phyloP scores from a whole-genome alignment of 1,139 yeast genomes.

The Candida frijolesensis region DNA sequence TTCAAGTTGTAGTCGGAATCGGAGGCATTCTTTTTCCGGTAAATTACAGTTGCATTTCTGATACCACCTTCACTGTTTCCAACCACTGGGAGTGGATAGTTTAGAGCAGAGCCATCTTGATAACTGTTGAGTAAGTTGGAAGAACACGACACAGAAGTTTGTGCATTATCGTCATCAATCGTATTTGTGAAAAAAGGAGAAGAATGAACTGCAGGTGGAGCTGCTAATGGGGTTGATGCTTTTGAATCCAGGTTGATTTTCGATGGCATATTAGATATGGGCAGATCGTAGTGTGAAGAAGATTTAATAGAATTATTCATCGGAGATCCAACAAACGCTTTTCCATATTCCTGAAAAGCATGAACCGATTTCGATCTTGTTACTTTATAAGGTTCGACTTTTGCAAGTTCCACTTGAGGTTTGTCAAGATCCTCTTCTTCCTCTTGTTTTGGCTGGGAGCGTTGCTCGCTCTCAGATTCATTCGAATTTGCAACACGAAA shows the following conservation, averaged over 20 bases:
- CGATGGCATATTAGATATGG: conserved; percentile 2
- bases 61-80: conserved; percentile 5
- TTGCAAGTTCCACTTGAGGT: conserved; percentile 7
- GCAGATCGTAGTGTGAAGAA: not conserved
- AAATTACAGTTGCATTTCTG: conserved; percentile 19
- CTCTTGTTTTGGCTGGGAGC: not conserved
- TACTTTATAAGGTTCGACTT: conserved; percentile 13
- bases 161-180: conserved; percentile 16
- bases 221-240: not conserved
- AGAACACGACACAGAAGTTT: conserved; percentile 11
- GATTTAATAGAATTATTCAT: not conserved
- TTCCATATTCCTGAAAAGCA: conserved; percentile 15
- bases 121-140: conserved; percentile 6
- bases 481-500: conserved; percentile 7
- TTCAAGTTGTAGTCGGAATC: conserved; percentile 15
- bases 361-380: conserved; percentile 16
- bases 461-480: not conserved
- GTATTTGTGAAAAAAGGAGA: conserved; percentile 10
- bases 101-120: not conserved
- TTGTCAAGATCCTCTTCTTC: not conserved
- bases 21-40: conserved; percentile 10
- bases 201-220: conserved; percentile 6
- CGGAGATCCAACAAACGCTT: conserved; percentile 7
- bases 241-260: not conserved
- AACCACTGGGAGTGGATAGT: not conserved